Conservation (phyloP, 1,284 basidiomycete genomes). For the Trametes versicolor region DNA sequence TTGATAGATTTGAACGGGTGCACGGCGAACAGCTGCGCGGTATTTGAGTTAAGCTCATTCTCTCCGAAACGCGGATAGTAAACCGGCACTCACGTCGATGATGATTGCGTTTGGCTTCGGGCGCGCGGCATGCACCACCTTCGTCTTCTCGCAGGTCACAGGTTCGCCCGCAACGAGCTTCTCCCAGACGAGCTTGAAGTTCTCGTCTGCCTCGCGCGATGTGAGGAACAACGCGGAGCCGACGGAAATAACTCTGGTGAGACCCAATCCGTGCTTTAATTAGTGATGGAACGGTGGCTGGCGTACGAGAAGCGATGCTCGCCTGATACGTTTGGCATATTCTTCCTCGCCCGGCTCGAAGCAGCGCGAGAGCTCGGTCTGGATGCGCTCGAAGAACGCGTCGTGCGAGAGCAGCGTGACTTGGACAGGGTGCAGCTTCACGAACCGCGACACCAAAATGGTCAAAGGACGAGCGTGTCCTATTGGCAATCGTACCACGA, state of each 20-base stretch:
- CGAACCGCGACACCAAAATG: conserved; percentile 31
- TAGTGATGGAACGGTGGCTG: neutral
- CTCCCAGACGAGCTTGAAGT: conserved; percentile 8
- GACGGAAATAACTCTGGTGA: neutral
- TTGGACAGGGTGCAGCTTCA: conserved; percentile 28
- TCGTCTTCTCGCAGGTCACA: conserved; percentile 9
- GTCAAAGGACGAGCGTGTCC: conserved; percentile 38
- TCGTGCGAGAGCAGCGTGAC: conserved; percentile 35
- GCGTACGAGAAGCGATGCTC: neutral
- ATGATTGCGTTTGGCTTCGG: conserved; percentile 14
- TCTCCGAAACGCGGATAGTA: too few relatives aligned
- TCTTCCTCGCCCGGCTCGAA: conserved; percentile 28
- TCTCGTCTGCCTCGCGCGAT: neutral
- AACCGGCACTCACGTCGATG: conserved; percentile 9
- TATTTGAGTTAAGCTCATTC: too few relatives aligned
- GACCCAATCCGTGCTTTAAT: neutral
- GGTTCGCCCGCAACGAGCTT: conserved; percentile 4
- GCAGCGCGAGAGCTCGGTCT: conserved; percentile 33
- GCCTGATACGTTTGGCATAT: conserved; percentile 26
- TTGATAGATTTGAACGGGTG: conserved; percentile 14
- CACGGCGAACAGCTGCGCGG: conserved; percentile 28
- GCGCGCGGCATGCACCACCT: neutral
- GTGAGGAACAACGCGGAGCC: neutral
- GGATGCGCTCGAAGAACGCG: conserved; percentile 26
- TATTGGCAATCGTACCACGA: conserved; percentile 11